A percentile compares a stretch with the other conserved stretches of the same genome.
Evolutionary conservation across 2,329 filamentous ascomycete species (phyloP).

Genomic region (Chrysosporium queenslandicum): DNA sequence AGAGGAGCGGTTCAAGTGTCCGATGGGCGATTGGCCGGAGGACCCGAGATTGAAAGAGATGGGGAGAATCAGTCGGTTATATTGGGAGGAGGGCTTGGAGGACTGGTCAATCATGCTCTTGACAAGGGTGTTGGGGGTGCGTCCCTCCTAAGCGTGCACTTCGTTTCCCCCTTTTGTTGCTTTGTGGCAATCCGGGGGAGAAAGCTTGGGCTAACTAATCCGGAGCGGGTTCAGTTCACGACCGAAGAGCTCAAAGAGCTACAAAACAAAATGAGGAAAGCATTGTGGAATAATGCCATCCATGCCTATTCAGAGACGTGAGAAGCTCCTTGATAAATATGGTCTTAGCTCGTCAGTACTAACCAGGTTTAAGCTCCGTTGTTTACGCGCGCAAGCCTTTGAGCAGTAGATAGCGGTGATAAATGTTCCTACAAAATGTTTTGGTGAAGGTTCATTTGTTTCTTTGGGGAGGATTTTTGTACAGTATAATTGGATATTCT

Average conservation of each 20-base stretch:
- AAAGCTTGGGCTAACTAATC: too few species aligned
- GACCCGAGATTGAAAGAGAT: slow-evolving; percentile 7
- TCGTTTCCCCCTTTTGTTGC: too few species aligned
- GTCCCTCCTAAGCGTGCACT: not conserved
- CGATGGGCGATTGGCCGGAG: slow-evolving; percentile 33
- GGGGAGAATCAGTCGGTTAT: slow-evolving; percentile 8
- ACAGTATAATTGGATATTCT: too few species aligned
- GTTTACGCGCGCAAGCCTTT: slow-evolving; percentile 1
- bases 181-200: too few species aligned
- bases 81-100: slow-evolving; percentile 17
- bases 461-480: too few species aligned
- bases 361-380: not conserved
- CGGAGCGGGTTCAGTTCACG: slow-evolving; percentile 16
- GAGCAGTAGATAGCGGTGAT: not conserved
- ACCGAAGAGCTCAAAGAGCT: slow-evolving; percentile 21
- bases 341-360: not conserved
- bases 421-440: too few species aligned
- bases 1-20: slow-evolving; percentile 34
- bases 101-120: slow-evolving; percentile 13
- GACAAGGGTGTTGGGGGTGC: slow-evolving; percentile 10
- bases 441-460: too few species aligned
- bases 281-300: slow-evolving; percentile 19
- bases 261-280: slow-evolving; percentile 21
- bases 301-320: slow-evolving; percentile 16
- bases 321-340: not conserved